phyloP scores from a whole-genome alignment of 2,329 filamentous ascomycete genomes.

The Dactylonectria estremocensis region DNA sequence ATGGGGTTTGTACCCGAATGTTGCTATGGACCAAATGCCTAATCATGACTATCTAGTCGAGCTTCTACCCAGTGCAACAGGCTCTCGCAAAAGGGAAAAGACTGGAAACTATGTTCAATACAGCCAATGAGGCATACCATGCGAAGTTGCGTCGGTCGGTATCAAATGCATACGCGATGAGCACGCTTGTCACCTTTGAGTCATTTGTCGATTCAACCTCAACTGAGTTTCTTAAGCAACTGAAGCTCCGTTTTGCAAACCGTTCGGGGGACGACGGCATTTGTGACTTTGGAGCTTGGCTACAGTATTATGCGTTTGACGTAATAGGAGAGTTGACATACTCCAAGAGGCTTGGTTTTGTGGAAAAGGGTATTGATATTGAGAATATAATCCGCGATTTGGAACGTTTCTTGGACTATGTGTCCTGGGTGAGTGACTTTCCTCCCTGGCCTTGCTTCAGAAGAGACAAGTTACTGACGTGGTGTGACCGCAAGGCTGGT shows the following conservation, averaged over 20 bases:
- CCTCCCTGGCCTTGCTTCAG: background rate
- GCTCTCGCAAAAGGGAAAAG: slow-evolving; percentile 47
- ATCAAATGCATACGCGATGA: slow-evolving; percentile 58
- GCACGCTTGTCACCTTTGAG: slow-evolving; percentile 57
- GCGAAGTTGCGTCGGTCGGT: slow-evolving; percentile 57
- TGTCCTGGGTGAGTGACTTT: slow-evolving; percentile 68
- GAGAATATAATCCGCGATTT: slow-evolving; percentile 80
- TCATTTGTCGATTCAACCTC: slow-evolving; percentile 54
- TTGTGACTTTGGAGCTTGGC: slow-evolving; percentile 67
- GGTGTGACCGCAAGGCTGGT: slow-evolving; percentile 66
- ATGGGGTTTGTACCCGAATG: background rate
- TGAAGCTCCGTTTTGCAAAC: slow-evolving; percentile 25
- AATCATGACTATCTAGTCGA: slow-evolving; percentile 25
- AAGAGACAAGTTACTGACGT: background rate
- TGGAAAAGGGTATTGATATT: slow-evolving; percentile 80
- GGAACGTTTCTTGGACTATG: slow-evolving; percentile 75
- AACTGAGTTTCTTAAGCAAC: slow-evolving; percentile 32
- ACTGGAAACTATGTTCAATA: slow-evolving; percentile 54
- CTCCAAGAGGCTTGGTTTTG: slow-evolving; percentile 80
- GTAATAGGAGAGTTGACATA: slow-evolving; percentile 85
- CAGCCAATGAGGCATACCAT: slow-evolving; percentile 58
- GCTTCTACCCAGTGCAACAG: slow-evolving; percentile 50
- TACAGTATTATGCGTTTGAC: slow-evolving; percentile 74
- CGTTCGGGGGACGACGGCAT: slow-evolving; percentile 2
- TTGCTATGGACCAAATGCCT: background rate